These are phyloP conservation scores for Globisporangium middletonii DNA, from an alignment of 352 stramenopile genomes.

Conservation along the genomic window DNA sequence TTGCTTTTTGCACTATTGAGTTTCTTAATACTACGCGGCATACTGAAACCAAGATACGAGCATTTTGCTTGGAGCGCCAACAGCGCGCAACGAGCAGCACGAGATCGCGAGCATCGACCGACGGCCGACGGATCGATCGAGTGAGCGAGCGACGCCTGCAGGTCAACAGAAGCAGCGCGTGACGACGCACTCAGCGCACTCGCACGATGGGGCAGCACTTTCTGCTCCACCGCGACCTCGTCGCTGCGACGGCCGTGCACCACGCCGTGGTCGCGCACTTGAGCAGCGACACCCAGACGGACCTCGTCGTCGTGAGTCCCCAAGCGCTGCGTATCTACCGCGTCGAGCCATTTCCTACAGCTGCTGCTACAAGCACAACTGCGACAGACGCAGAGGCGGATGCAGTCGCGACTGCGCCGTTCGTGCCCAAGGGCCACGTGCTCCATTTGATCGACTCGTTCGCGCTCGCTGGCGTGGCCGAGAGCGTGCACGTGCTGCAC, in stretches of 20 bases:
- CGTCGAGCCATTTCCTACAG: slow-evolving; percentile 48
- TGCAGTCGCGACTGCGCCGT: not conserved
- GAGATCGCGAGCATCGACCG: no score
- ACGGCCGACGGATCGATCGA: no score
- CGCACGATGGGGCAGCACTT: slow-evolving; percentile 76
- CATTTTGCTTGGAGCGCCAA: no score
- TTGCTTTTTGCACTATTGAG: no score
- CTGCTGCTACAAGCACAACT: not conserved
- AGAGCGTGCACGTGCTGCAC: slow-evolving; percentile 66
- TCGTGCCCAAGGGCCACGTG: slow-evolving; percentile 47
- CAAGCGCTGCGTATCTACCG: slow-evolving; percentile 78
- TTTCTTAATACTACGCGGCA: no score
- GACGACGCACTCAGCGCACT: no score
- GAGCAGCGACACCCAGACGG: slow-evolving; percentile 55
- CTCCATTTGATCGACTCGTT: slow-evolving; percentile 70
- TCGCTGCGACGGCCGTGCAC: slow-evolving; percentile 73
- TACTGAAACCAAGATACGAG: no score
- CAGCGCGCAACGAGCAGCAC: no score
- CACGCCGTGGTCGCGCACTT: slow-evolving; percentile 61
- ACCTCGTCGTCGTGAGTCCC: slow-evolving; percentile 70
- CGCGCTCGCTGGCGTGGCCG: slow-evolving; percentile 56
- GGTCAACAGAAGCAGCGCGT: no score
- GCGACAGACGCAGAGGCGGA: not conserved
- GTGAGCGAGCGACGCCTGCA: no score
- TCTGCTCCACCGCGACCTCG: slow-evolving; percentile 74